Base-by-base conservation (phyloP, 768 basidiomycete genomes). In the Rhodotorula babjevae region DNA sequence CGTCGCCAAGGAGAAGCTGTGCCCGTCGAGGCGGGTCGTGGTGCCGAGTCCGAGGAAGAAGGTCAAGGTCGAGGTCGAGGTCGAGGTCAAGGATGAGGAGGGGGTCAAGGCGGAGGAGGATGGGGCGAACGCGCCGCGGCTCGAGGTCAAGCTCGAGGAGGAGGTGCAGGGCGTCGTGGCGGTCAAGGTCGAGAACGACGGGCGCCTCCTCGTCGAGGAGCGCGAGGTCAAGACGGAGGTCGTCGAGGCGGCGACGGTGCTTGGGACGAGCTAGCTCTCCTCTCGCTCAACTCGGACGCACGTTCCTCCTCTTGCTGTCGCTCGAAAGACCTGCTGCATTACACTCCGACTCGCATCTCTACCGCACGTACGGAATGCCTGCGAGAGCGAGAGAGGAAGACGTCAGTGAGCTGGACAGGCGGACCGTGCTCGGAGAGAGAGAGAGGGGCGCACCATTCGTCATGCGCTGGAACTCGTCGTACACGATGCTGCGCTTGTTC, bases 401-500 rank as follows among this genome's bases (percentile, higher is more conserved):
- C 9, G 50, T 21, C 23, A 27, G 31, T 18, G 21, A 46, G 36
- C 36, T 23, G 29, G 19, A 44, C 50, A 42, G 23, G 42, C 31
- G 10, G n/a, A 25, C 29, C 19, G 36, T 10, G 23, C 33, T 7
- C 15, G 10, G n/a, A 25, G 44, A 46, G 44, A 12, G 44, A 46
- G n/a, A n/a, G 31, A 33, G 23, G 36, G 29, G 11, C 67, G 31
- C 27, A 69, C 70, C 70, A 50, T 72, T 72, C 3, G 70, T 72
- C 18, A 40, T 19, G 1, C 50, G 44, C 66, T 72, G 73, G 68
- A 74, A 99, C 79, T 93, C 92, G 78, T 98, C 96, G 78, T 99
- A 98, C 0, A 90, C 90, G 14, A 90, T 93, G 78, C 91, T 93
- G 77, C 95, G 84, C 67, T 92, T 85, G 80, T 98, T 98, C 83